Evolutionary conservation across 305 asterid genomes (phyloP).

Genomic region (Fraxinus ornus): DNA sequence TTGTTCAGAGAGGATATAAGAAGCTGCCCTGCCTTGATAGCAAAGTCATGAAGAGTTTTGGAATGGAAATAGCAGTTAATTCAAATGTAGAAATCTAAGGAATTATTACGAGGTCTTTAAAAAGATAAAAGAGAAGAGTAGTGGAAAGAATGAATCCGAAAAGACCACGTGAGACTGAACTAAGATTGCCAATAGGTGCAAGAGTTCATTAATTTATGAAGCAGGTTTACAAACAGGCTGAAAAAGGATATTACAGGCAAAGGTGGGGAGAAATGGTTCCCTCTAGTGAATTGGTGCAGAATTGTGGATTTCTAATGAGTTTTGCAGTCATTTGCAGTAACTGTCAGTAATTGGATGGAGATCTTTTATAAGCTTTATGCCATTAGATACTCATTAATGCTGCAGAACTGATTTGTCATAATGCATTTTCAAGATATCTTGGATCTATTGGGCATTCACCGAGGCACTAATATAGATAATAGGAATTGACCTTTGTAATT

Average conservation of each 20-base stretch:
- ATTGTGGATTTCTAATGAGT: background rate
- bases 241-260: background rate
- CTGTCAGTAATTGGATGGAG: conserved; percentile 9
- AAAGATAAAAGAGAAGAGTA: background rate
- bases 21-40: background rate
- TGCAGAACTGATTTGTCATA: background rate
- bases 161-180: background rate
- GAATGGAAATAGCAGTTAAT: background rate
- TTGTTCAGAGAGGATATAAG: background rate
- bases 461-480: conserved; percentile 3
- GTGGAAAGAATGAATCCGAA: background rate
- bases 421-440: conserved; percentile 20
- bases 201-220: background rate
- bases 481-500: conserved; percentile 1
- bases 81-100: background rate
- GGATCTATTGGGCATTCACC: background rate
- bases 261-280: background rate
- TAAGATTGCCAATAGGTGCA: background rate
- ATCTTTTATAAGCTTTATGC: conserved; percentile 4
- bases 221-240: background rate
- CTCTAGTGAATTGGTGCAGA: background rate
- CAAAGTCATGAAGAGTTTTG: background rate
- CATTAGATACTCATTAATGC: conserved; percentile 18
- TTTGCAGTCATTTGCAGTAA: background rate
- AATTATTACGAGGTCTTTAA: background rate